Base-by-base conservation (phyloP, 495 filamentous ascomycete species). In the Amorphotheca resinae region DNA sequence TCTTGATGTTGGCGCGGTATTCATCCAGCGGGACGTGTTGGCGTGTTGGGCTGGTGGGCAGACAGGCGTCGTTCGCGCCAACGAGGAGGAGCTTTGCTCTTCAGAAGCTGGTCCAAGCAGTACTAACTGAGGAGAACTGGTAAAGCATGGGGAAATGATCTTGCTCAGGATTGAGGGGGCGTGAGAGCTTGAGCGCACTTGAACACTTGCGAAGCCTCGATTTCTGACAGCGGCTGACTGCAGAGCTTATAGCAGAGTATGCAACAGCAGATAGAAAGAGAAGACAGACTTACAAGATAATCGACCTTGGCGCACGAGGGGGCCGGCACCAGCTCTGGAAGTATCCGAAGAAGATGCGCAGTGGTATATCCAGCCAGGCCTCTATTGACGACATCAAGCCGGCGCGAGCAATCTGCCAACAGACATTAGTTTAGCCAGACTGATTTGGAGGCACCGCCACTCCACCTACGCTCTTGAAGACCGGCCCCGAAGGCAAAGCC, bases 401-500 rank as follows among this genome's bases (percentile, higher is more conserved):
- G 68, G 38, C 80, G 66, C 37, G 66, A 64, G 56, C 80, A 84
- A 16, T 65, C 79, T 55, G 35, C n/a, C n/a, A n/a, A n/a, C 22
- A 38, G 43, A 36, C 3, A 32, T 23, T 3, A 28, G 23, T 6
- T 5, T 28, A 9, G 36, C 33, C n/a, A 31, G 9, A 18, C 7
- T 21, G 5, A 22, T 22, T 8, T 20, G n/a, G n/a, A n/a, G n/a
- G n/a, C n/a, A n/a, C n/a, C n/a, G n/a, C n/a, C n/a, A n/a, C n/a
- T n/a, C n/a, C 17, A 59, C 65, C 52, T 56, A 86, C 84, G 73
- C 58, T 79, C 60, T 59, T 86, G 77, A 9, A 95, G 63, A 22
- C 74, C 79, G 28, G 80, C 70, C 47, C 74, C 73, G 46, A 89
- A 81, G 7, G 69, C 78, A 58, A 86, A 87, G 20, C 79, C 82